These are phyloP conservation scores for Penstemon davidsonii DNA, from an alignment of 257 asterid genomes.

Conservation along the genomic window DNA sequence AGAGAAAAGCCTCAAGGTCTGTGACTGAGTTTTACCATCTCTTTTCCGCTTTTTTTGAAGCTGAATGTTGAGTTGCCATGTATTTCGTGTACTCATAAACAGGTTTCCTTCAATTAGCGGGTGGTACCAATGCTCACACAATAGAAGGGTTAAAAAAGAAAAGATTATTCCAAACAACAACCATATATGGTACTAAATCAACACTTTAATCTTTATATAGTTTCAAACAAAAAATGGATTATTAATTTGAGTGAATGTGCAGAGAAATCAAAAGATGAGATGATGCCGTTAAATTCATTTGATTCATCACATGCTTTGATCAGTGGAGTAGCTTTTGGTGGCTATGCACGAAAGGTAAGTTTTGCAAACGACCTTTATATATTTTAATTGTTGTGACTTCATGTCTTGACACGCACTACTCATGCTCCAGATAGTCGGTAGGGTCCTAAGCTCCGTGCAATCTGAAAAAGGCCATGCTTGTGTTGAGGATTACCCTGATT, in stretches of 20 bases:
- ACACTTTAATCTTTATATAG: background rate
- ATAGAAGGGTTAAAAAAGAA: constrained; percentile 61
- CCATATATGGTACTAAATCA: constrained; percentile 43
- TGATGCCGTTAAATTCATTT: constrained; percentile 7
- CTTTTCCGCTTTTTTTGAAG: background rate
- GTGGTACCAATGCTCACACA: constrained; percentile 88
- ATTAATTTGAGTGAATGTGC: constrained; percentile 7
- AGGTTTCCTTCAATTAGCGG: constrained; percentile 94
- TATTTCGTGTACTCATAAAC: constrained; percentile 1
- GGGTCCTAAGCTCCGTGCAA: constrained; percentile 54
- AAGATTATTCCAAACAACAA: constrained; percentile 53
- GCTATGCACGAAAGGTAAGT: constrained; percentile 84
- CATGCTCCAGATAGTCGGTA: constrained; percentile 66
- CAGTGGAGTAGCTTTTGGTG: constrained; percentile 85
- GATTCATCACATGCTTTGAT: constrained; percentile 57
- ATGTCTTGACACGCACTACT: background rate
- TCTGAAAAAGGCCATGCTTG: constrained; percentile 44
- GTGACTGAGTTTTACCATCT: background rate
- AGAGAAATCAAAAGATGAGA: constrained; percentile 34
- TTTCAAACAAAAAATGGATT: background rate
- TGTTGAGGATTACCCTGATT: constrained; percentile 68
- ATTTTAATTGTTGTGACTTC: too few relatives aligned
- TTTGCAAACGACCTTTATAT: background rate
- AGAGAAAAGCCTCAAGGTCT: constrained; percentile 65
- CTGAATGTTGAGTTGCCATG: background rate